Base-by-base conservation (phyloP, 2,329 filamentous ascomycete genomes). In the Escovopsis weberi region DNA sequence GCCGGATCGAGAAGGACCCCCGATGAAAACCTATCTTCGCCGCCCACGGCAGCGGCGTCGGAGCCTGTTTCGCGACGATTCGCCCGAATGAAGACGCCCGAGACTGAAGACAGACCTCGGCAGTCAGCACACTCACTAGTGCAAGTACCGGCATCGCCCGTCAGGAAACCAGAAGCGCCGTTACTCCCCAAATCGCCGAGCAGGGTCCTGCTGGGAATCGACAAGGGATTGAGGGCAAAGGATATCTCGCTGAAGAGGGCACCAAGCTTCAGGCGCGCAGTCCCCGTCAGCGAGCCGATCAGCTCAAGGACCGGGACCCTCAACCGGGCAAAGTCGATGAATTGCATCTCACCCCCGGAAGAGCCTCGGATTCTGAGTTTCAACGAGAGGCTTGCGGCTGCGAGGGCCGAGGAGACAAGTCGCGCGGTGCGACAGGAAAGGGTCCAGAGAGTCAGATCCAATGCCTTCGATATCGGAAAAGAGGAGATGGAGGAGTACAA, bases 171-270 rank as follows among this genome's bases (percentile, higher is more conserved):
- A 52, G 62, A 69, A 58, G 60, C 66, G 12, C 56, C 61, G 1
- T 56, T 68, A 2, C 66, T 74, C 12, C 79, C 78, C 33, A 76
- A 72, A 26, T 95, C 88, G 1, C 89, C 91, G 1, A 82, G 82
- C 42, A 73, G 88, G 46, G 75, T 91, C 12, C 62, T 86, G 15
- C 61, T 96, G 12, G 89, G 91, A 5, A 93, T 96, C 47, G 88
- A 94, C 61, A 93, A 94, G 58, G 87, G 86, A 1, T 65, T 88
- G 33, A 82, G 72, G 52, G 87, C 81, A 2, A 76, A 76, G 45
- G 86, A 95, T 53, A 71, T 96, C 30, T 95, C 88, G 3, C 65
- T 96, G 26, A 91, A 85, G 59, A 72, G 85, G 50, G 78, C 85
- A 3, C 69, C 78, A 2, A 71, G 64, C 44, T 55, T 67, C 28